These are phyloP conservation scores for Myxozyma mucilagina DNA, from an alignment of 805 yeast genomes.

Conservation along the genomic window DNA sequence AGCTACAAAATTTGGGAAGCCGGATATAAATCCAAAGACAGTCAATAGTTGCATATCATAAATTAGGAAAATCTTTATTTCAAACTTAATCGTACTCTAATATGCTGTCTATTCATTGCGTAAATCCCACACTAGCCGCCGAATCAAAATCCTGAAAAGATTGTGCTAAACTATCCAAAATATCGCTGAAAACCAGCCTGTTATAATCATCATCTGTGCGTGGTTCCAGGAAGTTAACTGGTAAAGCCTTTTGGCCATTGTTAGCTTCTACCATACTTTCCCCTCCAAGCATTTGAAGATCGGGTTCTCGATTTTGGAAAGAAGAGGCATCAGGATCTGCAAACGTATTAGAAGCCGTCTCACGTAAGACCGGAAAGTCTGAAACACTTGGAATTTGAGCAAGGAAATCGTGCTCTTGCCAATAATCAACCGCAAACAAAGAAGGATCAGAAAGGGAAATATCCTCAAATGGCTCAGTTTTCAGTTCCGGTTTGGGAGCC, in stretches of 20 bases:
- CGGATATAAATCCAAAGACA: background rate
- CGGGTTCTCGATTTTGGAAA: background rate
- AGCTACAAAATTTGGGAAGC: conserved; percentile 1
- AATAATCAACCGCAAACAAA: background rate
- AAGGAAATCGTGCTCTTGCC: background rate
- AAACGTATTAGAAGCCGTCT: background rate
- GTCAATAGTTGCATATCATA: no score
- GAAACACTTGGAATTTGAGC: conserved; percentile 1
- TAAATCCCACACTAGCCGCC: conserved; percentile 25
- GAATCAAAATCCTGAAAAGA: conserved; percentile 30
- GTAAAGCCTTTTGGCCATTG: background rate
- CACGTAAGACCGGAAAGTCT: background rate
- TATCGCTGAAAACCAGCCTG: conserved; percentile 14
- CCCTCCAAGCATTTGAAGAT: background rate
- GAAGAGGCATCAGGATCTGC: background rate
- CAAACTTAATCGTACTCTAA: background rate
- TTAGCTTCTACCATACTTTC: background rate
- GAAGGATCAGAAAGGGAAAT: background rate
- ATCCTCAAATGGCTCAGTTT: background rate
- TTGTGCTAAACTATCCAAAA: conserved; percentile 18
- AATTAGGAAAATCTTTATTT: background rate
- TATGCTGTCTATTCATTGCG: background rate
- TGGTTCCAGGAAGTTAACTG: background rate
- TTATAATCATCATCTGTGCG: background rate
- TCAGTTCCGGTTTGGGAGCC: background rate